Percentiles rank a stretch among this genome's conserved stretches.
phyloP scores from a whole-genome alignment of 352 stramenopile genomes.

The Globisporangium abappressorium region DNA sequence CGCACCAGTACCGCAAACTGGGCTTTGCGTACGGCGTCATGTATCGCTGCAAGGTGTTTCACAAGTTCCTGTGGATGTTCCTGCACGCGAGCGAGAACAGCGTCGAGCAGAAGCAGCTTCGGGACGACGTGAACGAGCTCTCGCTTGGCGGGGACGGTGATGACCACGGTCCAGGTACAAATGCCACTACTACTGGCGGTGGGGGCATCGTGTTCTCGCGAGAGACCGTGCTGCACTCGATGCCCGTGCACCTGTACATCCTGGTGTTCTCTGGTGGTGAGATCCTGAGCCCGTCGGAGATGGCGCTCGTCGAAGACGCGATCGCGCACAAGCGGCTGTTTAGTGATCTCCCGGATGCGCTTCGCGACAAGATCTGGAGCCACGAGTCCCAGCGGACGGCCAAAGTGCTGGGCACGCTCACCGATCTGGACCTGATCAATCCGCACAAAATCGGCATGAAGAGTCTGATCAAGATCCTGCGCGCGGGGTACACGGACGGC shows the following conservation, averaged over 20 bases:
- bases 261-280: conserved; percentile 68
- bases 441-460: conserved; percentile 85
- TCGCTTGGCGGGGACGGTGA: conserved; percentile 35
- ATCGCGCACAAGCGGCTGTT: conserved; percentile 48
- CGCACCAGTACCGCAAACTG: conserved; percentile 68
- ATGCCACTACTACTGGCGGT: background rate
- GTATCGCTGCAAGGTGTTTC: conserved; percentile 80
- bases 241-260: conserved; percentile 81
- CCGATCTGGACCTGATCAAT: conserved; percentile 62
- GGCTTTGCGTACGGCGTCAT: conserved; percentile 82
- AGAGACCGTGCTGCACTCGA: conserved; percentile 69
- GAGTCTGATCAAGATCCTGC: conserved; percentile 69
- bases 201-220: conserved; percentile 71
- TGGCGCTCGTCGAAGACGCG: conserved; percentile 50
- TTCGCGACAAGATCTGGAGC: conserved; percentile 67
- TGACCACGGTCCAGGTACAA: background rate
- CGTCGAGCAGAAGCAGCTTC: conserved; percentile 22
- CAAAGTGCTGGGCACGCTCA: conserved; percentile 71
- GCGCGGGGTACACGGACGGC: conserved; percentile 62
- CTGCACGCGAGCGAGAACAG: conserved; percentile 42
- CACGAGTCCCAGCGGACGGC: conserved; percentile 67
- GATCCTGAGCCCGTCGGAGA: conserved; percentile 52
- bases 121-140: conserved; percentile 38
- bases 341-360: conserved; percentile 29
- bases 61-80: conserved; percentile 68